Evolutionary conservation across 495 filamentous ascomycete species (phyloP), one percentile per base, ranked within the genome.

Genomic region (Hypoxylon intermedium): DNA sequence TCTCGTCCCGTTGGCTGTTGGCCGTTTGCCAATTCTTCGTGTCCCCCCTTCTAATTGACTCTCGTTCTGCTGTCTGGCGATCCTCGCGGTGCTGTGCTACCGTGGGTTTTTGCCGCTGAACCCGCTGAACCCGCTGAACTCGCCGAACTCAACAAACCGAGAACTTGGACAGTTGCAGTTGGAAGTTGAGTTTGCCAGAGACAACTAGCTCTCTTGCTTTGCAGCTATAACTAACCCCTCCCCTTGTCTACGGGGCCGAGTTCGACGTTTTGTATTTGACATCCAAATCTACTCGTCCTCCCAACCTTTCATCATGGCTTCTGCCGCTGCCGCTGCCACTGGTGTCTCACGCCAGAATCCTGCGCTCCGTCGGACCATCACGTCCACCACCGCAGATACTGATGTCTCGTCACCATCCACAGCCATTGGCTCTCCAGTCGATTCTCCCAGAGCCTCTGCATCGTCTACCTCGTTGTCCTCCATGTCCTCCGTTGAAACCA

Each of bases 381-480:
- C 71, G 15, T 67, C 70, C 19, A 66, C 69, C 51, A 72, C 69
- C 13, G 38, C 53, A 31, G 77, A 79, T 53, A 74, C 75, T 24
- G 74, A 75, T 41, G 33, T 62, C n/a, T 87, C 87, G 23, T 88
- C 89, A 2, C 75, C 81, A 3, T 78, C 84, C 33, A 88, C 80
- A 3, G 82, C 83, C 38, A 77, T 84, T 30, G 82, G 78, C 31
- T 91, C 90, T 9, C 88, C 88, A 5, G 70, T 80, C 36, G 83
- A 87, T 65, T 88, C 86, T 48, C 91, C 92, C 47, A 80, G 82
- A 28, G 85, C 84, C 31, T 95, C 91, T 9, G 84, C 90, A 15
- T 97, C 93, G 6, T 89, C 89, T 16, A 95, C 94, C 4, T 97
- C 93, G 2, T 83, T 97, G 45, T 97, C 93, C 23, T 97, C 93